Evolutionary conservation across 441 rosid genomes (phyloP), one percentile per base, ranked within the genome.

Genomic region (Mallotus japonicus): DNA sequence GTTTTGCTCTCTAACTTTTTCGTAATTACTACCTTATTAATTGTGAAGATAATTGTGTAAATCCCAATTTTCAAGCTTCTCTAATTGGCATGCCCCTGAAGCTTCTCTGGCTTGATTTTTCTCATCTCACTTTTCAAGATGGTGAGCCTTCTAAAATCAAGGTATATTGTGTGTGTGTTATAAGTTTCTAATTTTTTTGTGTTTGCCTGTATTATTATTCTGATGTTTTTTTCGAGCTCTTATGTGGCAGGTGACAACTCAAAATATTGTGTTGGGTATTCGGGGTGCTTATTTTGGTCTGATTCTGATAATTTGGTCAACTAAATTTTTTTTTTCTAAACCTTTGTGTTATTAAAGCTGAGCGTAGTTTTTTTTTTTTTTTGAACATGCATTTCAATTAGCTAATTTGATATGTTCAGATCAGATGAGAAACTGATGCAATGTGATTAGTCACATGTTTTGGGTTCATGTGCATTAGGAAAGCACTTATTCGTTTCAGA

Each of bases 161-260:
- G 76, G 74, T 68, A 17, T 57, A 46, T 61, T 58, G 77, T 75
- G 67, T 79, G 59, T 64, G 78, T 80, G 67, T 70, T 60, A 73
- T 75, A 50, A 58, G 50, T 59, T 70, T 7, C 24, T 55, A 4
- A n/a, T 44, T 59, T 50, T 50, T 22, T 16, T 72, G 8, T 16
- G 10, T 53, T 69, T 50, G 49, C 10, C 55, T 13, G 46, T 46
- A 2, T 58, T 51, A 40, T 32, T 61, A 51, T 62, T 74, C 78
- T 76, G 76, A 75, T 78, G 40, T 66, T 32, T 56, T 17, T 72
- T 73, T 75, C 73, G 55, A 80, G 83, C 63, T 71, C 66, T 67
- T 63, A 57, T 59, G 63, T 78, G 83, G 77, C 86, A 75, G 80
- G 78, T 80, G 69, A 56, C 71, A 70, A 75, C 69, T 71, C 64